phyloP scores from a whole-genome alignment of 2,329 filamentous ascomycete species.

The Helminthosporium solani region DNA sequence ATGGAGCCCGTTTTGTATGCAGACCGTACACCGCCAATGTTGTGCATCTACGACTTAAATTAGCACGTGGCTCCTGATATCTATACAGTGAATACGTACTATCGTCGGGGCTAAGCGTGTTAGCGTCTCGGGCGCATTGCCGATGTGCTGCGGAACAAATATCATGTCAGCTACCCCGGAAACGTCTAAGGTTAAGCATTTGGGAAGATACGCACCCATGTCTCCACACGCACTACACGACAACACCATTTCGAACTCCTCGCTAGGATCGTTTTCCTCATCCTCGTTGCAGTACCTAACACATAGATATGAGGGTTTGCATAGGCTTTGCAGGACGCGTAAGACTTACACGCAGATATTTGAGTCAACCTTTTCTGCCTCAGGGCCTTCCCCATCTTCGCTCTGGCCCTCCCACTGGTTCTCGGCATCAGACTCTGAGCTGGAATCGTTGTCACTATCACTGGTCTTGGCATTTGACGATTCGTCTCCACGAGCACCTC shows the following conservation, averaged over 20 bases:
- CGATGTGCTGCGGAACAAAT: constrained; percentile 71
- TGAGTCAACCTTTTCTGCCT: constrained; percentile 54
- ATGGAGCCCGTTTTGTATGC: constrained; percentile 50
- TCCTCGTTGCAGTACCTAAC: constrained; percentile 77
- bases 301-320: constrained; percentile 16
- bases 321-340: not conserved
- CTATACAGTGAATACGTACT: constrained; percentile 53
- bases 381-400: constrained; percentile 58
- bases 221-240: constrained; percentile 76
- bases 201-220: constrained; percentile 64
- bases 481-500: constrained; percentile 42
- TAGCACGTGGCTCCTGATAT: constrained; percentile 11
- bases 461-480: constrained; percentile 41
- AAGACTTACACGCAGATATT: constrained; percentile 65
- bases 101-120: constrained; percentile 61
- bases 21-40: constrained; percentile 63
- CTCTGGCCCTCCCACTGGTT: constrained; percentile 56
- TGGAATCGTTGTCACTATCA: constrained; percentile 42
- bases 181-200: constrained; percentile 29
- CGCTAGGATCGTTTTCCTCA: constrained; percentile 78
- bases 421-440: constrained; percentile 57
- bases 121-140: constrained; percentile 78
- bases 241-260: constrained; percentile 78
- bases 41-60: constrained; percentile 50
- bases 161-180: constrained; percentile 49